These are phyloP conservation scores for Persicaria maculosa DNA, from an alignment of 148 eudicot species.

Conservation along the genomic window DNA sequence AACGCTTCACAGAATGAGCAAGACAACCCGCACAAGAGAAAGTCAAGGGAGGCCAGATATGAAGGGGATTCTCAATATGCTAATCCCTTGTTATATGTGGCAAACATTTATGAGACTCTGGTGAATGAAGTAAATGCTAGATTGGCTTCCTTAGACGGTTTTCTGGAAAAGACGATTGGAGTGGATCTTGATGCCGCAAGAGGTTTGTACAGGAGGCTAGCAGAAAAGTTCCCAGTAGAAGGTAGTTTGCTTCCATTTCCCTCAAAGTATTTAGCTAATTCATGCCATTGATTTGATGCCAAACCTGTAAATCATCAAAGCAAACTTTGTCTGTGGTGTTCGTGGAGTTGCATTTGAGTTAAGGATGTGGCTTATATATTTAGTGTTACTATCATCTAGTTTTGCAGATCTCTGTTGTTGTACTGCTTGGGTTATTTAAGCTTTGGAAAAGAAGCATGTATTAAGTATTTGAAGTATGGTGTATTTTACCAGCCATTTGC, in stretches of 20 bases:
- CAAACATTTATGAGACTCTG: slow-evolving; percentile 80
- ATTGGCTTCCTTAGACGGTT: slow-evolving; percentile 50
- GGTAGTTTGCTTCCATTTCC: slow-evolving; percentile 27
- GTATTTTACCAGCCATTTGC: background rate
- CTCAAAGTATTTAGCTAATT: background rate
- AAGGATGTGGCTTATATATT: background rate
- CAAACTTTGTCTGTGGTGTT: background rate
- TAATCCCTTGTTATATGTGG: slow-evolving; percentile 89
- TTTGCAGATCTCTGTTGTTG: background rate
- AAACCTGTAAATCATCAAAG: background rate
- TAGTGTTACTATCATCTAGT: background rate
- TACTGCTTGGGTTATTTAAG: background rate
- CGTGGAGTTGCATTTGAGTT: background rate
- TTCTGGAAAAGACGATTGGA: slow-evolving; percentile 75
- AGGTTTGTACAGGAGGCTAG: slow-evolving; percentile 79
- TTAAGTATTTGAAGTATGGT: background rate
- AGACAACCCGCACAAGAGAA: slow-evolving; percentile 71
- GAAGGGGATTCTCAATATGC: slow-evolving; percentile 81
- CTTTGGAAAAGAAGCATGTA: background rate
- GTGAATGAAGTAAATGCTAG: slow-evolving; percentile 67
- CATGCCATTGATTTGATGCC: background rate
- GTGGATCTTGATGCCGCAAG: slow-evolving; percentile 95
- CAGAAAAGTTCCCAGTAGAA: slow-evolving; percentile 72
- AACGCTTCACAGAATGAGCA: slow-evolving; percentile 35
- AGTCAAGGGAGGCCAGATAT: slow-evolving; percentile 45